Percentiles rank a stretch among this genome's conserved stretches.
Evolutionary conservation across 805 yeast species (phyloP).

Genomic region (Suhomyces pyralidae): DNA sequence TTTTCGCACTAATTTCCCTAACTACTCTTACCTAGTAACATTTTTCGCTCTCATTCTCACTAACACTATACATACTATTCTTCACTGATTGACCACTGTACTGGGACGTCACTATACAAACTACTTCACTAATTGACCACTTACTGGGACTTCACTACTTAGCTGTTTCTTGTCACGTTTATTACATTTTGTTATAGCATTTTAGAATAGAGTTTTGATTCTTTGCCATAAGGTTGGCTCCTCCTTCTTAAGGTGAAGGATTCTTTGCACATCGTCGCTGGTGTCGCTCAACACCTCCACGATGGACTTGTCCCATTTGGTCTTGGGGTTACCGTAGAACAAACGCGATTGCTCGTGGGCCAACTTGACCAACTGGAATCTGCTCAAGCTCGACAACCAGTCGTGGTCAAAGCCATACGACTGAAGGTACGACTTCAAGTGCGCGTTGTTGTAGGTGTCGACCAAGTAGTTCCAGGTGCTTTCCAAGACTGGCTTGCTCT

Average conservation of each 20-base stretch:
- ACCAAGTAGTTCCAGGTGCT: constrained; percentile 19
- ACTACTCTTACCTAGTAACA: no score
- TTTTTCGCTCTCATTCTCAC: no score
- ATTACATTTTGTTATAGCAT: no score
- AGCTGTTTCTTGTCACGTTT: no score
- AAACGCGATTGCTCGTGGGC: constrained; percentile 43
- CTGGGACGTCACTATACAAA: no score
- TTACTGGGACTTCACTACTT: no score
- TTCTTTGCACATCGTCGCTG: neutral
- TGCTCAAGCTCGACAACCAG: constrained; percentile 14
- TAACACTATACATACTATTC: no score
- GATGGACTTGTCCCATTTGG: constrained; percentile 8
- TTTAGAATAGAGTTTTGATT: neutral
- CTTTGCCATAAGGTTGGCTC: constrained; percentile 5
- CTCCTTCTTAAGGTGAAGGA: constrained; percentile 4
- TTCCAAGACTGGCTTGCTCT: neutral
- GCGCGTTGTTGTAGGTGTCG: constrained; percentile 42
- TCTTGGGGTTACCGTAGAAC: constrained; percentile 25
- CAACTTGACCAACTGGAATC: constrained; percentile 33
- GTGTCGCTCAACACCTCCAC: constrained; percentile 5
- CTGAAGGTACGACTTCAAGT: constrained; percentile 38
- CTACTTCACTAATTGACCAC: no score
- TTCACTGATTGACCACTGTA: no score
- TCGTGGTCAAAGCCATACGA: constrained; percentile 39
- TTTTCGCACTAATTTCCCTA: no score